phyloP scores from a whole-genome alignment of 441 rosid species.

The Syzygium malaccense region DNA sequence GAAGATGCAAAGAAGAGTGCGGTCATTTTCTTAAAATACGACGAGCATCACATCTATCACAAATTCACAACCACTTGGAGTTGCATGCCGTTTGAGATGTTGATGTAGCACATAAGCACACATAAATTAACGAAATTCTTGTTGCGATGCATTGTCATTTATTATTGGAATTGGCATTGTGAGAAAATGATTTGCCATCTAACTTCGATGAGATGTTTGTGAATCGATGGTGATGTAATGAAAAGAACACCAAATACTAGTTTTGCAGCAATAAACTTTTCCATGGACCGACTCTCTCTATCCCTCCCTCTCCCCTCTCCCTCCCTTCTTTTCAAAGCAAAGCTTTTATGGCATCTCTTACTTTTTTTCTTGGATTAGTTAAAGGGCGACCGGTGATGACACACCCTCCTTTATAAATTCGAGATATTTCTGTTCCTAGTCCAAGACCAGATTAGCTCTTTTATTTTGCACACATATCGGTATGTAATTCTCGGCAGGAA shows the following conservation, averaged over 20 bases:
- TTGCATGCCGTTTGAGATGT: background rate
- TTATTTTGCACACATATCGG: background rate
- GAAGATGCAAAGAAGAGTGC: background rate
- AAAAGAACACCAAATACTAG: background rate
- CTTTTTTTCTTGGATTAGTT: background rate
- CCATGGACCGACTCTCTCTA: background rate
- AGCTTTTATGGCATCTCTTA: background rate
- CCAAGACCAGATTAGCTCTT: background rate
- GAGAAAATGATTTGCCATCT: background rate
- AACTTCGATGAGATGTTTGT: background rate
- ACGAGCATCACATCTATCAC: background rate
- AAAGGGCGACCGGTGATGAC: background rate
- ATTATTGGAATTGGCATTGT: background rate
- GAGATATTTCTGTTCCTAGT: background rate
- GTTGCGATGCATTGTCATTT: background rate
- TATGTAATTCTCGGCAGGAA: background rate
- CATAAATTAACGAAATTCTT: background rate
- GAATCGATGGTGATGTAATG: background rate
- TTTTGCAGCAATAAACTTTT: background rate
- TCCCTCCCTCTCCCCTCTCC: background rate
- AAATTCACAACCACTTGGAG: background rate
- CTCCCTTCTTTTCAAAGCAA: background rate
- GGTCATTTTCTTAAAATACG: background rate
- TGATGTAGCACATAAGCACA: background rate
- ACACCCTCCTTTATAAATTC: background rate